phyloP scores from a whole-genome alignment of 495 filamentous ascomycete genomes.

The Apiosordaria backusii region DNA sequence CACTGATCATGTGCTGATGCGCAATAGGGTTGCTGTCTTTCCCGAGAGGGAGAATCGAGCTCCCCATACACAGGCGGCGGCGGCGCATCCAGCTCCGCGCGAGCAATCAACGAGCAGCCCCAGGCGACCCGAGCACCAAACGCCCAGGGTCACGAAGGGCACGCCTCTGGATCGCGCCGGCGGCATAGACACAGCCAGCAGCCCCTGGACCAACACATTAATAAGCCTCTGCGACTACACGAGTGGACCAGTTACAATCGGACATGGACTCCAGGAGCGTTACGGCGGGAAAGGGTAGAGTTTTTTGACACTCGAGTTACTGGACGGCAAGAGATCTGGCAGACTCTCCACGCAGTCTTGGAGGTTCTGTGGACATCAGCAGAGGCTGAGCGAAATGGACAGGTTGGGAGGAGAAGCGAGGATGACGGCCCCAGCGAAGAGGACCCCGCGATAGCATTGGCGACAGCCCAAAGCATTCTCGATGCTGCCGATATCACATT shows the following conservation, averaged over 20 bases:
- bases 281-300: slow-evolving; percentile 53
- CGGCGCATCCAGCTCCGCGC: slow-evolving; percentile 39
- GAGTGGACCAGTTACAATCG: slow-evolving; percentile 47
- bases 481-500: slow-evolving; percentile 76
- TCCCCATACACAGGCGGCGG: slow-evolving; percentile 42
- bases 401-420: slow-evolving; percentile 22
- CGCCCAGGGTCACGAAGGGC: slow-evolving; percentile 23
- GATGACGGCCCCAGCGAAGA: slow-evolving; percentile 23
- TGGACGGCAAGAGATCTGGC: slow-evolving; percentile 74
- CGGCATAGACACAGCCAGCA: slow-evolving; percentile 24
- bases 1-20: not conserved
- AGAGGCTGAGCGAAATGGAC: slow-evolving; percentile 19
- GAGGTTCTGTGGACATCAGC: slow-evolving; percentile 56
- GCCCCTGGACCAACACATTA: slow-evolving; percentile 43
- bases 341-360: slow-evolving; percentile 61
- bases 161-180: slow-evolving; percentile 17
- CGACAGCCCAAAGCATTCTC: slow-evolving; percentile 73
- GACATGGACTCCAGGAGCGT: slow-evolving; percentile 42
- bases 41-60: slow-evolving; percentile 39
- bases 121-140: slow-evolving; percentile 15
- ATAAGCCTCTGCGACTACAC: slow-evolving; percentile 46
- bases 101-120: slow-evolving; percentile 41
- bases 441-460: slow-evolving; percentile 38
- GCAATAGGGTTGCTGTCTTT: slow-evolving; percentile 49
- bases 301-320: slow-evolving; percentile 84